A percentile compares a stretch with the other conserved stretches of the same genome.
These are phyloP conservation scores for Gastrodia elata DNA, from an alignment of 106 monocot genomes.

Conservation along the genomic window DNA sequence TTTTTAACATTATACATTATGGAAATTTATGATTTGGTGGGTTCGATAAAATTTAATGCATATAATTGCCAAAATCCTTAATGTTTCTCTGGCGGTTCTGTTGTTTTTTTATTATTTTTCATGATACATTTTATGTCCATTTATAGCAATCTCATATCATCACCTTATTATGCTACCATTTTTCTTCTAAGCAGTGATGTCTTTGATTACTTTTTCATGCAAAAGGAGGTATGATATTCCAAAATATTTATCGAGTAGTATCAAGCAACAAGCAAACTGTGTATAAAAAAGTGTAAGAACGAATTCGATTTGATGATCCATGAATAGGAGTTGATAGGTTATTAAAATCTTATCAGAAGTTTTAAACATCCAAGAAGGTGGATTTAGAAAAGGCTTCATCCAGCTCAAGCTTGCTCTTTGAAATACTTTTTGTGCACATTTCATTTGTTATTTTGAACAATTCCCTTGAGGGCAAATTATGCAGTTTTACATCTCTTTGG, in stretches of 20 bases:
- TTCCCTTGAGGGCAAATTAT: too few species aligned
- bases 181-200: not conserved
- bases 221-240: not conserved
- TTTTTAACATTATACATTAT: not conserved
- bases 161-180: not conserved
- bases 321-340: not conserved
- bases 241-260: not conserved
- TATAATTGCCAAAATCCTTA: not conserved
- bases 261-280: not conserved
- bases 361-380: not conserved
- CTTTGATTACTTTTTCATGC: not conserved
- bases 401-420: not conserved
- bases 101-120: not conserved
- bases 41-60: not conserved
- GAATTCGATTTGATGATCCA: not conserved
- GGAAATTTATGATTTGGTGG: not conserved
- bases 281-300: not conserved
- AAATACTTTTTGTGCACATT: not conserved
- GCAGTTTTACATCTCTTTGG: too few species aligned
- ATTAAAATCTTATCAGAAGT: not conserved
- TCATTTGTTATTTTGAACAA: too few species aligned
- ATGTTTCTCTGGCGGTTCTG: not conserved
- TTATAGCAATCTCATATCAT: not conserved
- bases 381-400: not conserved
- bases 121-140: not conserved